Evolutionary conservation across 2,329 filamentous ascomycete species (phyloP), one percentile per base, ranked within the genome.

Genomic region (Penicillium occitanis): DNA sequence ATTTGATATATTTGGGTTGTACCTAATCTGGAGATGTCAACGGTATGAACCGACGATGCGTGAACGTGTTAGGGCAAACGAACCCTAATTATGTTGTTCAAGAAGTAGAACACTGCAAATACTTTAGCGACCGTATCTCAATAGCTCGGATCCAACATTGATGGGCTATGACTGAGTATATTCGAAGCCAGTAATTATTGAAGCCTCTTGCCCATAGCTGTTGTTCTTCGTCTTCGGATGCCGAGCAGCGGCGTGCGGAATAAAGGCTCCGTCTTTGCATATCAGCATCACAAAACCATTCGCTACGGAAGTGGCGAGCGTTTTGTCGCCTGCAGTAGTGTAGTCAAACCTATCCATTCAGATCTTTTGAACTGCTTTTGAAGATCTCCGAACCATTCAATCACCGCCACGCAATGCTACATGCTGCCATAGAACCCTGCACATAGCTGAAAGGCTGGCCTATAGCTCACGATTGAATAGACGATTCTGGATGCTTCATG

Each of bases 171-270:
- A 19, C 42, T 46, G 19, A 19, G 7, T 50, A 50, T 22, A 22
- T 19, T 48, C 13, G 19, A 48, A 48, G n/a, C 8, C n/a, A 46
- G 8, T 22, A 11, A 19, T 40, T 14, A 22, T 46, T 10, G 7
- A 19, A 46, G n/a, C 3, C 8, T 25, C n/a, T 22, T 28, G 28
- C 14, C 5, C 13, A 42, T 42, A 42, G 40, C 40, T 42, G 40
- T 42, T 5, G 40, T 14, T 48, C 17, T 46, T n/a, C 42, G 17
- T 50, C 7, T 28, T 30, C 53, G 33, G 19, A 22, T 57, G 33
- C 33, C 33, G 33, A 57, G 53, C 53, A 57, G 53, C 53, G 53
- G 33, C 14, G 33, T 57, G 53, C 53, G 53, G 53, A 40, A 57
- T 1, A 25, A 5, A n/a, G 25, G 40, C 53, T 8, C 30, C 51